Evolutionary conservation across 2,329 filamentous ascomycete genomes (phyloP).

Genomic region (Fusarium dlaminii): DNA sequence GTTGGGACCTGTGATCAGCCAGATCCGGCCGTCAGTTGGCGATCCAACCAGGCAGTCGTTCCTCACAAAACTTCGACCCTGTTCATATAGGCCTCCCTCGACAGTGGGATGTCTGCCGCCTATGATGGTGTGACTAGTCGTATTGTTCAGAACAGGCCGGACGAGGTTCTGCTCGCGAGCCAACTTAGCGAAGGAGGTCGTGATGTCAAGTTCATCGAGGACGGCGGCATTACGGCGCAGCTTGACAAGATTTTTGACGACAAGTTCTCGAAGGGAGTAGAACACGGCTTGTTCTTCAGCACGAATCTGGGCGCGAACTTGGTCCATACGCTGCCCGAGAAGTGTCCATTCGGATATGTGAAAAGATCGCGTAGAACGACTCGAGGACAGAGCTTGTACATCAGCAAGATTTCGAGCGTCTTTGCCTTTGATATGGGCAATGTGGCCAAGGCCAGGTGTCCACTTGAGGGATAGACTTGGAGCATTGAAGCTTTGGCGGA

Average conservation of each 20-base stretch:
- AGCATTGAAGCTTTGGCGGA: slow-evolving; percentile 70
- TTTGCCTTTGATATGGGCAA: slow-evolving; percentile 89
- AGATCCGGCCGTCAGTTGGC: slow-evolving; percentile 69
- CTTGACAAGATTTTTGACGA: slow-evolving; percentile 84
- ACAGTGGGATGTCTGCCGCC: slow-evolving; percentile 94
- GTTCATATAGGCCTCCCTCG: slow-evolving; percentile 79
- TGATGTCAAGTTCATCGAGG: slow-evolving; percentile 91
- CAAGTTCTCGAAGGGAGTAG: slow-evolving; percentile 74
- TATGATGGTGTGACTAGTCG: slow-evolving; percentile 76
- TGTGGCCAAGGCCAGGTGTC: slow-evolving; percentile 87
- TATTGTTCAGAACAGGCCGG: slow-evolving; percentile 75
- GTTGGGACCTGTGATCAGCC: slow-evolving; percentile 86
- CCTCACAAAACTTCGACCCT: slow-evolving; percentile 82
- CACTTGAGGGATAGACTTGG: slow-evolving; percentile 81
- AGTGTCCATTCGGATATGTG: slow-evolving; percentile 85
- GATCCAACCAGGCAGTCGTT: slow-evolving; percentile 88
- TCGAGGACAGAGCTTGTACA: slow-evolving; percentile 70
- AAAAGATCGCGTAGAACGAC: slow-evolving; percentile 85
- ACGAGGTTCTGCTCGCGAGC: slow-evolving; percentile 78
- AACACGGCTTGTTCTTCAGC: slow-evolving; percentile 87
- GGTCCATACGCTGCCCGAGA: slow-evolving; percentile 82
- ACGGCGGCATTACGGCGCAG: slow-evolving; percentile 90
- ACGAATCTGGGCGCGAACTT: slow-evolving; percentile 79
- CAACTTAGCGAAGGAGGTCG: slow-evolving; percentile 83
- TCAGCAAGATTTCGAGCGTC: slow-evolving; percentile 60